Percentiles rank a stretch among this genome's conserved stretches.
phyloP scores from a whole-genome alignment of 2,329 filamentous ascomycete genomes.

The Monilinia polystroma region DNA sequence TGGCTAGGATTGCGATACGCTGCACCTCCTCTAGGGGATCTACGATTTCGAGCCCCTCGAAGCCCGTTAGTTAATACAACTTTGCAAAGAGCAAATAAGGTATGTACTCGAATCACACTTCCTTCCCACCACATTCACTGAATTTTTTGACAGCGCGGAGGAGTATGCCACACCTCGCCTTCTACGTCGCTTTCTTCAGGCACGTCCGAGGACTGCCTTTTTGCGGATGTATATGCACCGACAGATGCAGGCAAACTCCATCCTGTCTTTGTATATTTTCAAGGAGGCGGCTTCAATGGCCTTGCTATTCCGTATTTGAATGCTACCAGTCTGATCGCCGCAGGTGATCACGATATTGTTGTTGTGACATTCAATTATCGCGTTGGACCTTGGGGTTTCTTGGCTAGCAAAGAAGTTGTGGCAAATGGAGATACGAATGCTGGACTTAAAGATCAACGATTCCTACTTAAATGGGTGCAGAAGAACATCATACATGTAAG shows the following conservation, averaged over 20 bases:
- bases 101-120: constrained; percentile 25
- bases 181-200: constrained; percentile 28
- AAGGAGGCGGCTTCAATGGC: constrained; percentile 61
- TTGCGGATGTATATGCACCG: constrained; percentile 64
- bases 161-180: constrained; percentile 34
- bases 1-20: constrained; percentile 78
- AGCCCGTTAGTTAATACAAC: constrained; percentile 50
- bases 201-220: constrained; percentile 66
- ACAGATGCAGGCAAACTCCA: constrained; percentile 47
- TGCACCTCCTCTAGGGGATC: constrained; percentile 61
- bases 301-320: constrained; percentile 55
- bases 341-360: constrained; percentile 59
- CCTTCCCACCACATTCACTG: not conserved
- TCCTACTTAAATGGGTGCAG: constrained; percentile 68
- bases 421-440: constrained; percentile 59
- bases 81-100: constrained; percentile 34
- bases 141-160: constrained; percentile 29
- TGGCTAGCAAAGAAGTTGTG: constrained; percentile 57
- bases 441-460: constrained; percentile 68
- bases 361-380: constrained; percentile 76
- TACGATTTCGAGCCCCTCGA: constrained; percentile 66
- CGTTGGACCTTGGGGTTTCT: constrained; percentile 71
- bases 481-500: constrained; percentile 55
- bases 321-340: constrained; percentile 59
- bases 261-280: constrained; percentile 61